A percentile compares a stretch with the other conserved stretches of the same genome.
These are phyloP conservation scores for Tetradesmus lagerheimii DNA, from an alignment of 139 green algal species.

Conservation along the genomic window DNA sequence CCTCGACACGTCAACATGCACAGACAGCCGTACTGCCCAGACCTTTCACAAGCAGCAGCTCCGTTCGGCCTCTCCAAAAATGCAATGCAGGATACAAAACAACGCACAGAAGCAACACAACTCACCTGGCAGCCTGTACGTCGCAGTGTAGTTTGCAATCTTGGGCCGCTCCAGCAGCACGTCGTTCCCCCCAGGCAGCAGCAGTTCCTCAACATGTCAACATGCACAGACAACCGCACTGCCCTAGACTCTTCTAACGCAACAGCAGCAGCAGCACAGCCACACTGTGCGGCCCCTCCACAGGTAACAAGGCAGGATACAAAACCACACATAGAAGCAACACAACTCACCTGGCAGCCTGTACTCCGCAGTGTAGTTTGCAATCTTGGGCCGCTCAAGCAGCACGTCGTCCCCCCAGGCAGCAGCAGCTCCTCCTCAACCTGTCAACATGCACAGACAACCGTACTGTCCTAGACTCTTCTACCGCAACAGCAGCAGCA, in stretches of 20 bases:
- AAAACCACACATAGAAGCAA: too few species aligned
- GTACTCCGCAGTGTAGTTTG: constrained; percentile 57
- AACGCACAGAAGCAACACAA: too few species aligned
- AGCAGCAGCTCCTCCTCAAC: constrained; percentile 56
- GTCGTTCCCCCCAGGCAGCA: constrained; percentile 52
- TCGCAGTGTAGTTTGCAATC: constrained; percentile 51
- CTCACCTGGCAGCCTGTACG: constrained; percentile 59
- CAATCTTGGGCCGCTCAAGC: constrained; percentile 40
- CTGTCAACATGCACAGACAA: constrained; percentile 62
- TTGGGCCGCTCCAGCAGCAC: constrained; percentile 37
- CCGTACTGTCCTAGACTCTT: too few species aligned
- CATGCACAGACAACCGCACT: constrained; percentile 50
- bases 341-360: constrained; percentile 57
- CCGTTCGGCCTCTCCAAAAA: too few species aligned
- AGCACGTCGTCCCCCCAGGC: constrained; percentile 40
- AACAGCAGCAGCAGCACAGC: too few species aligned
- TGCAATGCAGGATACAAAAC: too few species aligned
- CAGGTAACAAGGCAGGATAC: too few species aligned
- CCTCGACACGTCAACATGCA: constrained; percentile 64
- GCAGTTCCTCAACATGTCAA: constrained; percentile 60
- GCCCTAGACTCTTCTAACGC: too few species aligned
- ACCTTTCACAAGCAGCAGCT: too few species aligned
- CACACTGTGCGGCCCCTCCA: too few species aligned
- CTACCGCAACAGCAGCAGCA: too few species aligned
- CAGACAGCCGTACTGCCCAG: constrained; percentile 40